Percentiles rank a stretch among this genome's conserved stretches.
These are phyloP conservation scores for Lasiosphaeris hirsuta DNA, from an alignment of 495 filamentous ascomycete genomes.

Conservation along the genomic window DNA sequence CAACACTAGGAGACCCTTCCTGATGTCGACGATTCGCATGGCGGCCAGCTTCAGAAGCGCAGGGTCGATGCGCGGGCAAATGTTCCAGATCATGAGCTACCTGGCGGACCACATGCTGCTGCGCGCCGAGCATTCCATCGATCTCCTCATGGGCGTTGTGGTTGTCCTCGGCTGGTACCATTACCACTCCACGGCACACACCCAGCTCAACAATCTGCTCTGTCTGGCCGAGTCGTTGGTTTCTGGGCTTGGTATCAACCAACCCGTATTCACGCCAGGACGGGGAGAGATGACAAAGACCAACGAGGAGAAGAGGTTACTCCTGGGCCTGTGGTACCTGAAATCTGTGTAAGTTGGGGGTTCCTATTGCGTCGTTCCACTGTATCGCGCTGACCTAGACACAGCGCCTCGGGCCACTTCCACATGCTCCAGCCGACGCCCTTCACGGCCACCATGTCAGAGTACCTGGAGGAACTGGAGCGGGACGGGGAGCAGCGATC, in stretches of 20 bases:
- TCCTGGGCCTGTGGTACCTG: constrained; percentile 43
- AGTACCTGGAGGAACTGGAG: constrained; percentile 35
- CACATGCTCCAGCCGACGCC: constrained; percentile 30
- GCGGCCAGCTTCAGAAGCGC: constrained; percentile 38
- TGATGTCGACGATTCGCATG: constrained; percentile 36
- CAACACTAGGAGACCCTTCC: constrained; percentile 25
- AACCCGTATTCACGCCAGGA: constrained; percentile 27
- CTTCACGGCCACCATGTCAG: constrained; percentile 35
- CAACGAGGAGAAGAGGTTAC: constrained; percentile 33
- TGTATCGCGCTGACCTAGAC: neutral
- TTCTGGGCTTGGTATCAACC: constrained; percentile 44
- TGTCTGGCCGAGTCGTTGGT: constrained; percentile 44
- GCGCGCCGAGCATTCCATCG: constrained; percentile 44
- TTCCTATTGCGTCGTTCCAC: no score
- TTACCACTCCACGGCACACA: constrained; percentile 40
- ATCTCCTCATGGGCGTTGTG: constrained; percentile 47
- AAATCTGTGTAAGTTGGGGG: constrained; percentile 35
- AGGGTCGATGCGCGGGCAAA: constrained; percentile 36
- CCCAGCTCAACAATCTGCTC: constrained; percentile 43
- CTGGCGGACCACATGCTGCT: constrained; percentile 44
- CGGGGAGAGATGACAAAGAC: constrained; percentile 14
- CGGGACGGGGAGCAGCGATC: constrained; percentile 28
- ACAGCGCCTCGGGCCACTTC: constrained; percentile 26
- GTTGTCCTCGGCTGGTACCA: constrained; percentile 46
- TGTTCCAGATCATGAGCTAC: constrained; percentile 36